Conservation (phyloP, 768 basidiomycete genomes). For the Neoboletus subvelutipes region DNA sequence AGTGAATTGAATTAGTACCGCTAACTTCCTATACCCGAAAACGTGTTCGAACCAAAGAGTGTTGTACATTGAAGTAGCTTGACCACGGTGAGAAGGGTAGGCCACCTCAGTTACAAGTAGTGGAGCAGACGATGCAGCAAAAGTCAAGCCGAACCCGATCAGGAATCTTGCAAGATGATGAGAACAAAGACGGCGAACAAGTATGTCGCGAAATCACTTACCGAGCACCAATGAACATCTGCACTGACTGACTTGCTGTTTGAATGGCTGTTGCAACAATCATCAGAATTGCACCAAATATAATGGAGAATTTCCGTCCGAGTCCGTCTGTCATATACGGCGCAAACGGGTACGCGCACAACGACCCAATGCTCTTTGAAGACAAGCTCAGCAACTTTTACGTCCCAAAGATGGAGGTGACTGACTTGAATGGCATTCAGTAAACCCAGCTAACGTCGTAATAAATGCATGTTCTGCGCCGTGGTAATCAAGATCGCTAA, state of each 20-base stretch:
- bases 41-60: neutral
- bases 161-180: neutral
- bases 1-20: neutral
- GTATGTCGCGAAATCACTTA: neutral
- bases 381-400: neutral
- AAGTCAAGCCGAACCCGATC: neutral
- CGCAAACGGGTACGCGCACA: neutral
- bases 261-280: neutral
- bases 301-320: neutral
- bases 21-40: neutral
- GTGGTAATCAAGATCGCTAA: neutral
- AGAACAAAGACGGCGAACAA: neutral
- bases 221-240: neutral
- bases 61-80: neutral
- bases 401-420: neutral
- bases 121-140: neutral
- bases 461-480: neutral
- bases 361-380: slow-evolving; percentile 10
- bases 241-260: neutral
- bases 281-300: neutral
- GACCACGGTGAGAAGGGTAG: neutral
- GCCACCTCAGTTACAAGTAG: neutral
- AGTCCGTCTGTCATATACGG: neutral
- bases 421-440: slow-evolving; percentile 38
- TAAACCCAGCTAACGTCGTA: slow-evolving; percentile 30